Percentiles rank a stretch among this genome's conserved stretches.
phyloP scores from a whole-genome alignment of 176 grass and related monocot genomes.

The Lolium rigidum region DNA sequence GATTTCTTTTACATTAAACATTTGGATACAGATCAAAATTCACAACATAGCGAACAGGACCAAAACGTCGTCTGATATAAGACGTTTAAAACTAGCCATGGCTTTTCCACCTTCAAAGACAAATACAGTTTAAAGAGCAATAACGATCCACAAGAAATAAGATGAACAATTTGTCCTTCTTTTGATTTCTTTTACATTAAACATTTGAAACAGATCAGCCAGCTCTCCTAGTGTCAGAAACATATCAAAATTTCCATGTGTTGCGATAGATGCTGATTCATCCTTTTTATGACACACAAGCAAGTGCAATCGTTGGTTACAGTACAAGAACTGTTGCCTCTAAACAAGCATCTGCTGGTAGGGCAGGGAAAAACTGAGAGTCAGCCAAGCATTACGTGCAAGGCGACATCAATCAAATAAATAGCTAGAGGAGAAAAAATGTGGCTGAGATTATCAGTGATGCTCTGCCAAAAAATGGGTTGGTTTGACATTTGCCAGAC shows the following conservation, averaged over 20 bases:
- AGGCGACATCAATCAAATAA: conserved; percentile 45
- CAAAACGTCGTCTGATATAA: neutral
- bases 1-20: neutral
- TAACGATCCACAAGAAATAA: neutral
- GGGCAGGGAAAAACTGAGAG: conserved; percentile 37
- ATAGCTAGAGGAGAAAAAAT: conserved; percentile 39
- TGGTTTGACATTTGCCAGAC: conserved; percentile 22
- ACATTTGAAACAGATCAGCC: neutral
- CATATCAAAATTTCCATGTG: conserved; percentile 20
- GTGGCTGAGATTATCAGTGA: conserved; percentile 43
- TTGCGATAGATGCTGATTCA: conserved; percentile 16
- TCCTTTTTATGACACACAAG: neutral
- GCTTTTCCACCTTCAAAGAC: neutral
- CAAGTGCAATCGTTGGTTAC: neutral
- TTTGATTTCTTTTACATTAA: neutral
- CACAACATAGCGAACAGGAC: neutral
- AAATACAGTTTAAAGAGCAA: neutral
- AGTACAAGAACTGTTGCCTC: conserved; percentile 40
- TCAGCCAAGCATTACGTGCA: conserved; percentile 38
- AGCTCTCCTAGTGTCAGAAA: neutral
- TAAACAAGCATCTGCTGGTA: conserved; percentile 41
- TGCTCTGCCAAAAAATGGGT: conserved; percentile 13
- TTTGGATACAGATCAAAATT: neutral
- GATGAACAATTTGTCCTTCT: neutral
- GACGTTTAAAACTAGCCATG: neutral